Evolutionary conservation across 768 basidiomycete species (phyloP).

Genomic region (Heimioporus sp.): DNA sequence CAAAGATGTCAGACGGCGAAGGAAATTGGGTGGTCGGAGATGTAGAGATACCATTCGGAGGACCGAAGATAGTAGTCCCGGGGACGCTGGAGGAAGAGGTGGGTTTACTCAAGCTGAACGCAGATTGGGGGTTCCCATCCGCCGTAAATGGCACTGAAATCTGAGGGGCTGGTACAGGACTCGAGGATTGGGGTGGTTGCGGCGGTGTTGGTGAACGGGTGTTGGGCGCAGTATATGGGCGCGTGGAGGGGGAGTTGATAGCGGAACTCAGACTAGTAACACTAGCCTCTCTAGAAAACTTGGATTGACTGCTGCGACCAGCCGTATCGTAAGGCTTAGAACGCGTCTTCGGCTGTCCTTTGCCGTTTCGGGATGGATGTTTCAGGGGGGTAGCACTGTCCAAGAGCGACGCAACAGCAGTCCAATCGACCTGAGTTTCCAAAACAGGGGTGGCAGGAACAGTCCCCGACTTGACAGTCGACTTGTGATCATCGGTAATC

Average conservation of each 20-base stretch:
- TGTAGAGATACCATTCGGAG: slow-evolving; percentile 13
- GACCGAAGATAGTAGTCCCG: slow-evolving; percentile 11
- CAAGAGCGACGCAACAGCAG: slow-evolving; percentile 18
- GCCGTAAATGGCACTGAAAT: not conserved
- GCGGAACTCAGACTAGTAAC: slow-evolving; percentile 50
- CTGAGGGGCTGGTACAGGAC: slow-evolving; percentile 11
- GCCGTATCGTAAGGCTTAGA: slow-evolving; percentile 67
- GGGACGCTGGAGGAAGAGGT: slow-evolving; percentile 8
- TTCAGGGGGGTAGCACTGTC: slow-evolving; percentile 46
- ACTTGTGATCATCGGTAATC: slow-evolving; percentile 99
- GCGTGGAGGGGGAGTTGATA: slow-evolving; percentile 41
- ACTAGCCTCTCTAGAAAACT: slow-evolving; percentile 56
- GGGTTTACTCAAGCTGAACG: slow-evolving; percentile 9
- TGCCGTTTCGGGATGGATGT: slow-evolving; percentile 43
- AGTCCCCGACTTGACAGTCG: slow-evolving; percentile 38
- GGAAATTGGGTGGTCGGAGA: slow-evolving; percentile 15
- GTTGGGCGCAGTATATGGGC: slow-evolving; percentile 31
- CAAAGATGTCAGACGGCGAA: slow-evolving; percentile 18
- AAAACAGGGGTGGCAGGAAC: slow-evolving; percentile 34
- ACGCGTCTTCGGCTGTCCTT: slow-evolving; percentile 52
- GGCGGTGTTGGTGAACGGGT: slow-evolving; percentile 32
- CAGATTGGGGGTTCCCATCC: slow-evolving; percentile 3
- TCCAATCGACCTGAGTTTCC: slow-evolving; percentile 51
- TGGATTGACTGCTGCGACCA: slow-evolving; percentile 34
- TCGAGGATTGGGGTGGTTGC: slow-evolving; percentile 15